Conservation (phyloP, 768 basidiomycete species). For the Kwoniella dejecticola region DNA sequence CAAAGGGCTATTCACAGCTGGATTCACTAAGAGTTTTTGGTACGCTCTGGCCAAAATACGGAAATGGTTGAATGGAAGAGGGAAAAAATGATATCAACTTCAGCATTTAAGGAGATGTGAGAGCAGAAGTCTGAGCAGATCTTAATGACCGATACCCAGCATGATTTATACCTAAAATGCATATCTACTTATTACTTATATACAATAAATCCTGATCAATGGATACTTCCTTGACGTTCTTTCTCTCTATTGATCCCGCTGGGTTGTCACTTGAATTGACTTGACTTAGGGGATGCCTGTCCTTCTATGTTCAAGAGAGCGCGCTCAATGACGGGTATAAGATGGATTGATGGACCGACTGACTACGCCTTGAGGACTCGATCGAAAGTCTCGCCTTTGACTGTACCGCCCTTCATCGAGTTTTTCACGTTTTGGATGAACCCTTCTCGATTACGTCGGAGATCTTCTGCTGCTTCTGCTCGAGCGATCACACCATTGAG, state of each 20-base stretch:
- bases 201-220: conserved; percentile 1
- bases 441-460: conserved; percentile 80
- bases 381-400: conserved; percentile 80
- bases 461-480: conserved; percentile 93
- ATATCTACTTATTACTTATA: too few relatives aligned
- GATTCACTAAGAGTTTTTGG: conserved; percentile 72
- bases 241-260: background rate
- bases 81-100: conserved; percentile 5
- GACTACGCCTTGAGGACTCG: conserved; percentile 60
- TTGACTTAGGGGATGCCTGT: too few relatives aligned
- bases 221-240: too few relatives aligned
- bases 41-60: conserved; percentile 75
- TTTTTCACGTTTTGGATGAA: conserved; percentile 83
- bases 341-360: too few relatives aligned
- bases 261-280: too few relatives aligned
- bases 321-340: too few relatives aligned
- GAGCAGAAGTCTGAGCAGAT: background rate
- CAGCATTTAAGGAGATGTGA: background rate
- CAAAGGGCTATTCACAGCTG: conserved; percentile 84
- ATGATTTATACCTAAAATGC: conserved; percentile 12
- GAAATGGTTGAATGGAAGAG: conserved; percentile 72
- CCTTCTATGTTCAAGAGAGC: too few relatives aligned
- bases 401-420: conserved; percentile 77
- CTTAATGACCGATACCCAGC: conserved; percentile 26
- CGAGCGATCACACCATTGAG: too few relatives aligned